Evolutionary conservation across 192 early-diverging fungal genomes (phyloP).

Genomic region (Phycomyces blakesleeanus): DNA sequence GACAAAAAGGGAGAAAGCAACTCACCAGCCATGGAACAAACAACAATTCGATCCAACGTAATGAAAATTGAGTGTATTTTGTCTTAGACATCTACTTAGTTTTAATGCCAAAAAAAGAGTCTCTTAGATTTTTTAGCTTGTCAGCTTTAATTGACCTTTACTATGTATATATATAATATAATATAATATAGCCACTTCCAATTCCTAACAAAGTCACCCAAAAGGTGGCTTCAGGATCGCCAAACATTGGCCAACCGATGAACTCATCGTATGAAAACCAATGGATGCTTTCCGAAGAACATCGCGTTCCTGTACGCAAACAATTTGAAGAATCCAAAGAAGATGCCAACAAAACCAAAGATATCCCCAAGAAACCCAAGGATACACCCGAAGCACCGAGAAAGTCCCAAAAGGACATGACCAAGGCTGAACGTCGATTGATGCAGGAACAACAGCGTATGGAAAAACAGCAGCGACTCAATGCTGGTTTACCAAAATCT

Average conservation of each 20-base stretch:
- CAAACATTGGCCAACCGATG: constrained; percentile 47
- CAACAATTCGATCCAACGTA: too few relatives aligned
- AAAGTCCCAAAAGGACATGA: constrained; percentile 64
- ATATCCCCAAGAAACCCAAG: neutral
- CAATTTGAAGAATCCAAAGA: neutral
- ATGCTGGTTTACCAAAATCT: constrained; percentile 34
- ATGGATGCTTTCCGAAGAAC: constrained; percentile 29
- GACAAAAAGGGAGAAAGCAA: too few relatives aligned
- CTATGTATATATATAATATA: too few relatives aligned
- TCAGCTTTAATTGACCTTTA: too few relatives aligned
- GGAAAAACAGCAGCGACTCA: constrained; percentile 59
- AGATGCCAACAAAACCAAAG: neutral
- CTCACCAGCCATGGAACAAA: too few relatives aligned
- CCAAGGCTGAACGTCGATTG: constrained; percentile 86
- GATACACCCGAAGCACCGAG: constrained; percentile 8
- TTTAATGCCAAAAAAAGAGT: too few relatives aligned
- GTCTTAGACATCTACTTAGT: too few relatives aligned
- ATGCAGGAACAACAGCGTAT: constrained; percentile 79
- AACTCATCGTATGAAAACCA: constrained; percentile 48
- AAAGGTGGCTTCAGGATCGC: constrained; percentile 3
- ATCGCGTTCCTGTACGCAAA: constrained; percentile 1
- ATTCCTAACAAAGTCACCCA: too few relatives aligned
- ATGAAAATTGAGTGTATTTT: too few relatives aligned
- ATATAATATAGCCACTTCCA: too few relatives aligned
- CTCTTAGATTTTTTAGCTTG: too few relatives aligned